A percentile compares a stretch with the other conserved stretches of the same genome.
Conservation (phyloP, 768 basidiomycete genomes). For the Leucosporidium creatinivorum region DNA sequence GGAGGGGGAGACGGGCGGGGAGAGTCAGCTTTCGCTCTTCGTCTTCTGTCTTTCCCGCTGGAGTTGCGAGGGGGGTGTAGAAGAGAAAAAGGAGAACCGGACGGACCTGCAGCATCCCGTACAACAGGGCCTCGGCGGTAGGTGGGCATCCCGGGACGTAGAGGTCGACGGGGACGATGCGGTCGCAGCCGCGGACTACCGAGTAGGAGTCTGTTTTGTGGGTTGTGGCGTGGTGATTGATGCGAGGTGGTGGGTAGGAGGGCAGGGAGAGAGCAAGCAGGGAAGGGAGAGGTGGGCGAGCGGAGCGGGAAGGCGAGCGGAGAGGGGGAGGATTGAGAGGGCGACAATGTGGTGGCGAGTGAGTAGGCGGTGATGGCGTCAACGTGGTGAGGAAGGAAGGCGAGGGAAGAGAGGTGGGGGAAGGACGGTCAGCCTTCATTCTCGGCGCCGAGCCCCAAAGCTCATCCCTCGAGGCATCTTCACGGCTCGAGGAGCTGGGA, state of each 20-base stretch:
- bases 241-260: neutral
- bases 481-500: too few species aligned
- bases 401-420: too few species aligned
- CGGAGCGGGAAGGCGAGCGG: neutral
- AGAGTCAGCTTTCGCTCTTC: too few species aligned
- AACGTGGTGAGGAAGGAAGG: too few species aligned
- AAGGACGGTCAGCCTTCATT: too few species aligned
- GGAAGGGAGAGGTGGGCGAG: neutral
- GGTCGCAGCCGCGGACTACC: conserved; percentile 95
- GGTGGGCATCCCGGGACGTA: conserved; percentile 95
- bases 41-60: too few species aligned
- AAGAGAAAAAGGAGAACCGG: neutral
- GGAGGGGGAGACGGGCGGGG: too few species aligned
- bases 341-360: conserved; percentile 20
- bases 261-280: too few species aligned
- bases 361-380: too few species aligned
- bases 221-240: conserved; percentile 51
- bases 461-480: too few species aligned
- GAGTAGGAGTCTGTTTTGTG: conserved; percentile 71
- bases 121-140: conserved; percentile 86
- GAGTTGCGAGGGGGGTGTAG: too few species aligned
- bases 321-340: conserved; percentile 3
- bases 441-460: too few species aligned
- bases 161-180: conserved; percentile 96
- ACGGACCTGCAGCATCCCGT: conserved; percentile 48